Conservation (phyloP, 257 asterid genomes). For the Linaria vulgaris region DNA sequence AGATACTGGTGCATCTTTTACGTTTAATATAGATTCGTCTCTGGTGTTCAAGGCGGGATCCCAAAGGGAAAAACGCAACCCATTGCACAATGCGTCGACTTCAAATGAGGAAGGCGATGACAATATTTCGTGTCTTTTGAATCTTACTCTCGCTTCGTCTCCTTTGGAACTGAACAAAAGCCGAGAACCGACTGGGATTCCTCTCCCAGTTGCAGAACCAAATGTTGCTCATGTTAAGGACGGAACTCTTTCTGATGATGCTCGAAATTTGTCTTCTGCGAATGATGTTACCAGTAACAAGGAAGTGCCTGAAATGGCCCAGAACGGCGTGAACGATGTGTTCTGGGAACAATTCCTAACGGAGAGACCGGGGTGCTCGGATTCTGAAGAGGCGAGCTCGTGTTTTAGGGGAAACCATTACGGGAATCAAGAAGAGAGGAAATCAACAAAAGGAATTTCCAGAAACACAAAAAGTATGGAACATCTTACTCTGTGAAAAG, state of each 20-base stretch:
- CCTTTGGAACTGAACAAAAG: conserved; percentile 48
- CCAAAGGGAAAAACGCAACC: conserved; percentile 43
- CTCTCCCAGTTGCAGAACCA: conserved; percentile 14
- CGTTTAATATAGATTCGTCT: conserved; percentile 53
- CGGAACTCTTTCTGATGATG: conserved; percentile 27
- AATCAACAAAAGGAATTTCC: conserved; percentile 46
- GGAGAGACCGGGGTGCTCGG: conserved; percentile 81
- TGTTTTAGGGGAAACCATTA: conserved; percentile 36
- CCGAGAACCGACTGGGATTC: conserved; percentile 32
- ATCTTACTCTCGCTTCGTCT: conserved; percentile 81
- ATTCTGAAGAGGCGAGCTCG: conserved; percentile 78
- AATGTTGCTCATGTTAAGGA: conserved; percentile 14
- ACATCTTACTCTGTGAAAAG: conserved; percentile 61
- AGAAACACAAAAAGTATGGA: conserved; percentile 52
- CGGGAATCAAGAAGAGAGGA: conserved; percentile 50
- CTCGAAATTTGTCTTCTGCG: conserved; percentile 34
- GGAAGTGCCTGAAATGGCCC: conserved; percentile 41
- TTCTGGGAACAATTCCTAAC: conserved; percentile 97
- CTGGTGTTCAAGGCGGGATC: conserved; percentile 37
- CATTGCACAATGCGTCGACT: conserved; percentile 40
- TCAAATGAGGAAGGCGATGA: conserved; percentile 58
- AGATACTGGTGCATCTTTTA: conserved; percentile 71
- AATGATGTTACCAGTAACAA: conserved; percentile 32
- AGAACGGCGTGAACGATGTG: conserved; percentile 68
- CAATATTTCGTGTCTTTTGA: conserved; percentile 63